Percentiles rank a stretch among this genome's conserved stretches.
Conservation (phyloP, 768 basidiomycete species). For the Suillus tomentosus region DNA sequence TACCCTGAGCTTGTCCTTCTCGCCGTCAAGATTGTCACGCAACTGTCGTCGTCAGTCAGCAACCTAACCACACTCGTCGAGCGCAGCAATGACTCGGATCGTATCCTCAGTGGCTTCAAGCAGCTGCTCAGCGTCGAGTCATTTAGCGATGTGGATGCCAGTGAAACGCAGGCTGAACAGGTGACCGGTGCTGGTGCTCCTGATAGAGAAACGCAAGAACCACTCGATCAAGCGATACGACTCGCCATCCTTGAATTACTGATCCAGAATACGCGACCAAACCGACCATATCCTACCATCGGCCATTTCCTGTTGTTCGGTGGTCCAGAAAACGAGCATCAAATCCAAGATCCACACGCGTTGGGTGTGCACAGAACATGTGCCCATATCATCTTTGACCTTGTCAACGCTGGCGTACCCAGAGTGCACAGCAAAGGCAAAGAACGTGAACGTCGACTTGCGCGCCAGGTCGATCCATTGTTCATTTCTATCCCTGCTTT, state of each 20-base stretch:
- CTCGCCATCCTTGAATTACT: slow-evolving; percentile 81
- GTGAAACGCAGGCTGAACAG: slow-evolving; percentile 62
- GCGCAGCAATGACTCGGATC: slow-evolving; percentile 79
- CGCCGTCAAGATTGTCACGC: slow-evolving; percentile 73
- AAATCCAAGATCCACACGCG: slow-evolving; percentile 79
- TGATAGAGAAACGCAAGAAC: slow-evolving; percentile 45
- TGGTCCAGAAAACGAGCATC: slow-evolving; percentile 54
- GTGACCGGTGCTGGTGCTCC: slow-evolving; percentile 76
- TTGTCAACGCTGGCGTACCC: slow-evolving; percentile 74
- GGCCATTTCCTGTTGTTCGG: slow-evolving; percentile 89
- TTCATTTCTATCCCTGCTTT: slow-evolving; percentile 69
- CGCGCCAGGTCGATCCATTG: slow-evolving; percentile 46
- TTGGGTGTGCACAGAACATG: slow-evolving; percentile 69
- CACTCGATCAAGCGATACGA: slow-evolving; percentile 68
- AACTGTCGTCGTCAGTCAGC: slow-evolving; percentile 70
- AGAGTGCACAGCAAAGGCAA: slow-evolving; percentile 48
- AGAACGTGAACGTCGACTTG: slow-evolving; percentile 35
- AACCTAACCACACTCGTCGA: slow-evolving; percentile 79
- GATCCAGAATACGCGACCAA: slow-evolving; percentile 69
- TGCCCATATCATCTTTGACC: slow-evolving; percentile 78
- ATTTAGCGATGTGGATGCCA: slow-evolving; percentile 56
- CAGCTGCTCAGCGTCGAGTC: slow-evolving; percentile 64
- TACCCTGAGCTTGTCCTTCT: slow-evolving; percentile 76
- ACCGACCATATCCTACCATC: slow-evolving; percentile 72
- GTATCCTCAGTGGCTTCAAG: slow-evolving; percentile 80